Evolutionary conservation across 768 basidiomycete genomes (phyloP), one percentile per base, ranked within the genome.

Genomic region (Suillus alpinus): DNA sequence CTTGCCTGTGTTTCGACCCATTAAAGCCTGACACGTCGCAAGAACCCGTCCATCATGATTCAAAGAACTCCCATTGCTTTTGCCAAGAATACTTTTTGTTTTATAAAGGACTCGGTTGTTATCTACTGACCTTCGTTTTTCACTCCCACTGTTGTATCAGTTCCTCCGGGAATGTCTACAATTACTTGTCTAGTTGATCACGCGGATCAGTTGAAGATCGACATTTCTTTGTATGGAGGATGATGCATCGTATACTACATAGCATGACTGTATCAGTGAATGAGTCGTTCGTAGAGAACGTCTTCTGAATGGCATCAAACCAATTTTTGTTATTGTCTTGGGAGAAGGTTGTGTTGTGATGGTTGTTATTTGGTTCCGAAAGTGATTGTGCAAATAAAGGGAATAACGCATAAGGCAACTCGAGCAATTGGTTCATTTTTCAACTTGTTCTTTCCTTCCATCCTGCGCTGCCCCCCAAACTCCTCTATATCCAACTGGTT

Each of bases 381-480:
- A 55, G 37, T 29, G 53, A 12, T 55, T 50, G 23, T 71, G 72
- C 73, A 74, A 65, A 74, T 36, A 57, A 60, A 58, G 26, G 65
- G 12, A 14, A 39, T 26, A 32, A 62, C 63, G 58, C 43, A 60
- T 63, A 67, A 71, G 66, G 71, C 56, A 72, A 75, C 12, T 9
- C 29, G 60, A 68, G 66, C 67, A 73, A 66, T 73, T 59, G 60
- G 63, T 71, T 69, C 34, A 57, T 67, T 71, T 69, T 74, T 74
- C 62, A 73, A 72, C 67, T 61, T 41, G 57, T 13, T 49, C 40
- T 63, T 56, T 18, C 37, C 10, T 50, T 20, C 37, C 43, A 41
- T 50, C 43, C 41, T 64, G 62, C 61, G 65, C 63, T 56, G 59
- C 67, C 65, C 65, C 58, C 56, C 55, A 55, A 55, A 55, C 52